phyloP scores from a whole-genome alignment of 2,329 filamentous ascomycete genomes.

The Aspergillus piperis region DNA sequence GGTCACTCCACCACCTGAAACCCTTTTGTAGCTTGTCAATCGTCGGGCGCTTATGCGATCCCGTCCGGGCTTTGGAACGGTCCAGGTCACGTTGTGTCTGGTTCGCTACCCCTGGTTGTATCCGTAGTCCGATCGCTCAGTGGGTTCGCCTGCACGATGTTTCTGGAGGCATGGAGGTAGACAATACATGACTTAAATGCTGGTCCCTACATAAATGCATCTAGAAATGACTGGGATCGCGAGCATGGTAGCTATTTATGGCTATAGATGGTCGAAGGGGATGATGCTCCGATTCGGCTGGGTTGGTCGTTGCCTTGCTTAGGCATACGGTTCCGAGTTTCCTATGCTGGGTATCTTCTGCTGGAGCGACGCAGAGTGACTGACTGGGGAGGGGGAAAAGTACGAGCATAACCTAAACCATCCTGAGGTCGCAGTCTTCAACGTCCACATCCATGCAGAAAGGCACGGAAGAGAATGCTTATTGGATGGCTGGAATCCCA shows the following conservation, averaged over 20 bases:
- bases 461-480: background rate
- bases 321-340: background rate
- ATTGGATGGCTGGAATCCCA: background rate
- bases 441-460: background rate
- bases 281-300: background rate
- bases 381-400: background rate
- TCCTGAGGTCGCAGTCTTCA: background rate
- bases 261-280: background rate
- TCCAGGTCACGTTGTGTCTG: slow-evolving; percentile 12
- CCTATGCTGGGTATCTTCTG: background rate
- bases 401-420: slow-evolving; percentile 2
- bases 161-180: background rate
- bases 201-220: background rate
- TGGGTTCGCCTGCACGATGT: slow-evolving; percentile 6
- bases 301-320: background rate
- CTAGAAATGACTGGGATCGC: background rate
- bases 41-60: slow-evolving; percentile 5
- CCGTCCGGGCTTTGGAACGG: slow-evolving; percentile 8
- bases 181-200: background rate
- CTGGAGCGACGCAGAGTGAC: background rate
- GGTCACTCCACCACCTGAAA: slow-evolving; percentile 5
- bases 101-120: slow-evolving; percentile 1
- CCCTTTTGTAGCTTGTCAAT: slow-evolving; percentile 10
- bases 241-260: background rate
- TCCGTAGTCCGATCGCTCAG: slow-evolving; percentile 1